Evolutionary conservation across 2,329 filamentous ascomycete genomes (phyloP), one percentile per base, ranked within the genome.

Genomic region (Phialophora tarda): DNA sequence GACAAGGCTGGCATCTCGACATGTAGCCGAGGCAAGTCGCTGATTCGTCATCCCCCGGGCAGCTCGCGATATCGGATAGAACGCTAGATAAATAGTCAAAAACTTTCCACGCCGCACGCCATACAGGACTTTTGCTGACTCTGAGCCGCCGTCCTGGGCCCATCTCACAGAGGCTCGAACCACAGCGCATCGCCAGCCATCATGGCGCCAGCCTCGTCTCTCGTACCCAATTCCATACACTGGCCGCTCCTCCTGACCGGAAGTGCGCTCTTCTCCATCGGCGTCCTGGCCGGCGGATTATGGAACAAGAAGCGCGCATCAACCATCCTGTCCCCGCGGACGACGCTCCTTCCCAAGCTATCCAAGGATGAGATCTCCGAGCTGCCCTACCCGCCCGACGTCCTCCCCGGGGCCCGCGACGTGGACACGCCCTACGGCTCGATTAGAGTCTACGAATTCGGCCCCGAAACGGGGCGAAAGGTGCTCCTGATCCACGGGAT

Each of bases 401-500:
- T 85, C 17, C 83, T 93, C 14, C 90, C 90, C 0, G 89, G 91
- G 6, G 86, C 81, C 0, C 84, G 91, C 65, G 86, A 92, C 75
- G 87, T 95, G 17, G 69, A 73, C 3, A 78, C 74, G 7, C 79
- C 80, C 1, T 93, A 91, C 74, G 91, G 92, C 17, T 86, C 80
- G 4, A 85, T 91, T 68, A 82, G 89, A 54, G 88, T 91, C 2
- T 94, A 92, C 75, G 92, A 96, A 81, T 95, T 89, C 85, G 92
- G 92, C 0, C 90, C 91, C 0, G 83, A 87, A 65, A 79, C 84
- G 41, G 91, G 91, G 1, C 84, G 87, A 30, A 92, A 89, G 73
- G 87, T 94, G 0, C 79, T 96, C 14, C 80, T 96, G 28, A 79
- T 96, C 17, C 92, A 94, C 76, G 92, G 92, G 4, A 93, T 95